phyloP scores from a whole-genome alignment of 1,139 yeast species.

The Yamadazyma friedrichii region DNA sequence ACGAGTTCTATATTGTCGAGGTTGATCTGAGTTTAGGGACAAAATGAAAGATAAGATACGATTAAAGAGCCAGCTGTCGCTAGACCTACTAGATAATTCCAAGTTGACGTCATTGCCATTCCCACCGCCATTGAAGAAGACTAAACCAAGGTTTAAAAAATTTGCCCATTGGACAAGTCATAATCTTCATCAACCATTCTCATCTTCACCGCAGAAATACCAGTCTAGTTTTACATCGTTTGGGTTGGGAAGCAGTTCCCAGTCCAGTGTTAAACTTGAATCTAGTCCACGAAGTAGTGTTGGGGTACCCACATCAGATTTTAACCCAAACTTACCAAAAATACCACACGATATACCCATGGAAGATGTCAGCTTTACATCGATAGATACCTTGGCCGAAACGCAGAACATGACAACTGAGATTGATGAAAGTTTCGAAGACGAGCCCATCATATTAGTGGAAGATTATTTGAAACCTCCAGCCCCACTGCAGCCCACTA shows the following conservation, averaged over 20 bases:
- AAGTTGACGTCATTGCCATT: slow-evolving; percentile 66
- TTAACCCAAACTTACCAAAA: slow-evolving; percentile 3
- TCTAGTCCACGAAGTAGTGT: background rate
- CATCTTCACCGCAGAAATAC: background rate
- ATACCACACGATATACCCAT: slow-evolving; percentile 4
- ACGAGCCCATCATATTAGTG: slow-evolving; percentile 51
- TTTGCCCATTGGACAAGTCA: background rate
- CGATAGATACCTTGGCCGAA: slow-evolving; percentile 16
- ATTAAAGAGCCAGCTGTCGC: slow-evolving; percentile 39
- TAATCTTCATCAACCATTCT: background rate
- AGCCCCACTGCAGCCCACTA: slow-evolving; percentile 5
- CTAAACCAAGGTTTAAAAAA: slow-evolving; percentile 3
- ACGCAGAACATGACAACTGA: slow-evolving; percentile 16
- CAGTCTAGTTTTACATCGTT: background rate
- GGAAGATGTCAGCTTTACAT: slow-evolving; percentile 17
- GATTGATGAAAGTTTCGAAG: slow-evolving; percentile 23
- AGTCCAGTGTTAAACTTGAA: background rate
- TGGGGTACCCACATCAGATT: slow-evolving; percentile 5
- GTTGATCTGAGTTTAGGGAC: background rate
- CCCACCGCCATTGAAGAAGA: slow-evolving; percentile 49
- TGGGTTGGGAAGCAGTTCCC: background rate
- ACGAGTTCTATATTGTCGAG: background rate
- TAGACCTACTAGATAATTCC: slow-evolving; percentile 62
- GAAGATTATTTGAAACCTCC: slow-evolving; percentile 45
- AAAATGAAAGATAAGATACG: slow-evolving; percentile 1